Base-by-base conservation (phyloP, 2,329 filamentous ascomycete species). In the Chrysosporium queenslandicum region DNA sequence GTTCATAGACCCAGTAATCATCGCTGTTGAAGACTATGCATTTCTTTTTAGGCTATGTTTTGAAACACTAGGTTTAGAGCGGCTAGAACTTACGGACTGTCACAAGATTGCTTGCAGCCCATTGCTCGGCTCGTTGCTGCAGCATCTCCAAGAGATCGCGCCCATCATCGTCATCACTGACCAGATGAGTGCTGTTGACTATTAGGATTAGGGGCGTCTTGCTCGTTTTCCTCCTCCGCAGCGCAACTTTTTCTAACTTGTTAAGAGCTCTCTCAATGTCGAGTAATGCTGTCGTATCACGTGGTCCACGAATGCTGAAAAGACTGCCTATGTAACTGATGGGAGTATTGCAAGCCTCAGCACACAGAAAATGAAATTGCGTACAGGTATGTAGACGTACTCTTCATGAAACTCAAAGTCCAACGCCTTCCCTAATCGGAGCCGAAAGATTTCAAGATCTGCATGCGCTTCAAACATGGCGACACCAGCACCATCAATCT, bases 391-490 rank as follows among this genome's bases (percentile, higher is more conserved):
- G 14, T 25, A 37, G 16, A 56, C 66, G 64, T 94, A 96, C 72
- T 98, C 92, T 71, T 97, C 92, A 64, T 97, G 88, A 62, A 86
- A 98, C 65, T 98, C 92, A 66, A 90, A 98, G 66, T 98, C 90
- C 37, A 98, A 76, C 1, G 90, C 88, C 66, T 95, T 96, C 23
- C 92, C 92, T 2, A 98, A 78, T 3, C 92, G 80, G 40, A 96
- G 85, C 16, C 92, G 85, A 66, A 98, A 94, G 54, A 98, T 94
- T 63, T 98, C 92, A 1, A 90, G 78, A 66, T 98, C 90, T 4
- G 89, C 85, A 68, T 98, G 92, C 0, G 91, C 90, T 69, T 98
- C 92, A 63, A 97, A 87, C 87, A 98, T 95, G 59, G 90, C 85
- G 41, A 91, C 84, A 20, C 87, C 87, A 55, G 92, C 85, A 3